phyloP scores from a whole-genome alignment of 1,284 basidiomycete genomes.

The Volvariella surrecta region DNA sequence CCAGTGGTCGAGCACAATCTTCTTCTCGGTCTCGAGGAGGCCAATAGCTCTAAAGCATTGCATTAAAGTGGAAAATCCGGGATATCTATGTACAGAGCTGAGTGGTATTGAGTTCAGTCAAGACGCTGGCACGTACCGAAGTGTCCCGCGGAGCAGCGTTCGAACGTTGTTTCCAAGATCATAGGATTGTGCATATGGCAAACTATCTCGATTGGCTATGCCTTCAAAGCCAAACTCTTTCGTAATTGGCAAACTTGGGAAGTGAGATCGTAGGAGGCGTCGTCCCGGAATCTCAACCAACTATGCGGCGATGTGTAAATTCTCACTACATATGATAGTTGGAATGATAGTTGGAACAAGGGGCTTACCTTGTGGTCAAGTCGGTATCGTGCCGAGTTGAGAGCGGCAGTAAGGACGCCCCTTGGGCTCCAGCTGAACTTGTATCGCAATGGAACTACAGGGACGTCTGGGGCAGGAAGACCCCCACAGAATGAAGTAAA shows the following conservation, averaged over 20 bases:
- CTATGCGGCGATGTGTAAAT: too few species aligned
- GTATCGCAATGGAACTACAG: slow-evolving; percentile 67
- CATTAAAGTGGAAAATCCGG: slow-evolving; percentile 77
- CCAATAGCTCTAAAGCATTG: slow-evolving; percentile 71
- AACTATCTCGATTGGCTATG: slow-evolving; percentile 82
- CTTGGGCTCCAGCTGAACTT: slow-evolving; percentile 95
- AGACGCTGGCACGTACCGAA: slow-evolving; percentile 42
- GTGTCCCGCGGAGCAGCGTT: slow-evolving; percentile 80
- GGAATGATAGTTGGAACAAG: slow-evolving; percentile 2
- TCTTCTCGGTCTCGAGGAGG: slow-evolving; percentile 43
- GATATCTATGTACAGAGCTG: slow-evolving; percentile 62
- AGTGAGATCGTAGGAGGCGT: slow-evolving; percentile 49
- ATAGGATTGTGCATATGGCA: slow-evolving; percentile 73
- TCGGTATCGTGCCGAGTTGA: slow-evolving; percentile 72
- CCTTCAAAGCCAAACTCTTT: slow-evolving; percentile 75
- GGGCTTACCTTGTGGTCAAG: slow-evolving; percentile 42
- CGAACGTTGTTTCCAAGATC: slow-evolving; percentile 47
- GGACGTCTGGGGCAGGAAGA: slow-evolving; percentile 72
- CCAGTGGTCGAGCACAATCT: slow-evolving; percentile 38
- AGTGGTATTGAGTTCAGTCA: not conserved
- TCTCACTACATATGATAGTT: not conserved
- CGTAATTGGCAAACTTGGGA: slow-evolving; percentile 61
- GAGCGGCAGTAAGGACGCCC: slow-evolving; percentile 79
- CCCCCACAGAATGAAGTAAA: slow-evolving; percentile 95
- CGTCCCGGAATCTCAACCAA: slow-evolving; percentile 41